A percentile compares a stretch with the other conserved stretches of the same genome.
Conservation (phyloP, 257 asterid genomes). For the Solanum tacnaense region DNA sequence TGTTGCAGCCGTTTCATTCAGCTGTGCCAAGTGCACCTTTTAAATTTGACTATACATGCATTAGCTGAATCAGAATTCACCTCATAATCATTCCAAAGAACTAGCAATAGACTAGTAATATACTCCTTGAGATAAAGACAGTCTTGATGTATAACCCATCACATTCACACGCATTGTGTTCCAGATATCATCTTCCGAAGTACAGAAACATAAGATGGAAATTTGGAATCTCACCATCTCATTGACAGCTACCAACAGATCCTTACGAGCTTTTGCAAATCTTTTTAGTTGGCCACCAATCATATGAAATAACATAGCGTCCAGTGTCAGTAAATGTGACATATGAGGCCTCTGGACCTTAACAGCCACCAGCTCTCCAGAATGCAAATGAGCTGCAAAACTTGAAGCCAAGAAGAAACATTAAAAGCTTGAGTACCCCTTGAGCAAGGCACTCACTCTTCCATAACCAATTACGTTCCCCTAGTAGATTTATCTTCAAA, state of each 20-base stretch:
- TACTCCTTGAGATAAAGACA: not conserved
- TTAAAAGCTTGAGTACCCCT: not conserved
- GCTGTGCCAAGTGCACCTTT: not conserved
- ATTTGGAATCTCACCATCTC: conserved; percentile 71
- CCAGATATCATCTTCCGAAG: not conserved
- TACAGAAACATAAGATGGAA: not conserved
- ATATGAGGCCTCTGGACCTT: conserved; percentile 99
- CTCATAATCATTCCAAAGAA: not conserved
- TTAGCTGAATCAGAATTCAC: not conserved
- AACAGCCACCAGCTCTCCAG: conserved; percentile 99
- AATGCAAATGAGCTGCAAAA: conserved; percentile 96
- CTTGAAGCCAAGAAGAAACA: conserved; percentile 44
- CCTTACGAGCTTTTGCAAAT: conserved; percentile 96
- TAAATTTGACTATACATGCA: not conserved
- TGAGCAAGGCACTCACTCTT: not conserved
- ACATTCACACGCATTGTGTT: not conserved
- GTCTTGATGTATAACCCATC: not conserved
- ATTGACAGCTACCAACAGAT: conserved; percentile 88
- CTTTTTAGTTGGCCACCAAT: conserved; percentile 97
- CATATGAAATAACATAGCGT: conserved; percentile 87
- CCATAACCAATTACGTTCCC: not conserved
- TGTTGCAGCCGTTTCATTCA: not conserved
- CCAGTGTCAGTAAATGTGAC: conserved; percentile 77
- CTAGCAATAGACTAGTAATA: not conserved
- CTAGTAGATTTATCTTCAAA: not conserved